Evolutionary conservation across 441 rosid genomes (phyloP).

Genomic region (Macaranga tanarius): DNA sequence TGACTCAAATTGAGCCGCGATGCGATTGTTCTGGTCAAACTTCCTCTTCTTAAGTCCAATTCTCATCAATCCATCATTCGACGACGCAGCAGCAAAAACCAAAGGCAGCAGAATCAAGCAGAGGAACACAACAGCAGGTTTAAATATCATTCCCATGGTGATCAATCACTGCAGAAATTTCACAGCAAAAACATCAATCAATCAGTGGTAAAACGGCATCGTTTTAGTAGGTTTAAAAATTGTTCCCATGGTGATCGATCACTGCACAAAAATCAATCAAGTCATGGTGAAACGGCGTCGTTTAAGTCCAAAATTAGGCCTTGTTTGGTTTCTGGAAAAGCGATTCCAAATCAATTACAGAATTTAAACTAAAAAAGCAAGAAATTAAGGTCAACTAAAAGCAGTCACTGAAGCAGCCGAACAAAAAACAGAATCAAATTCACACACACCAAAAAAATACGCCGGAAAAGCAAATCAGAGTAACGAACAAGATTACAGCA

Average conservation of each 20-base stretch:
- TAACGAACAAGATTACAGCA: too few species aligned
- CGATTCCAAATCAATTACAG: not conserved
- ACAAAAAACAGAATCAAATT: too few species aligned
- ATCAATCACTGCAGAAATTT: slow-evolving; percentile 26
- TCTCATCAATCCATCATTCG: slow-evolving; percentile 49
- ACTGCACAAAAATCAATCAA: slow-evolving; percentile 16
- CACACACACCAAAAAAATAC: too few species aligned
- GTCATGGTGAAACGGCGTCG: too few species aligned
- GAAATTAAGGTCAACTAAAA: too few species aligned
- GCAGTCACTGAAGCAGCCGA: too few species aligned
- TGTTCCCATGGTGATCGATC: slow-evolving; percentile 48
- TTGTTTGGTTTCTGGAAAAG: not conserved
- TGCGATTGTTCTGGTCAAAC: slow-evolving; percentile 46
- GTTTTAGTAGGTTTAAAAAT: slow-evolving; percentile 21
- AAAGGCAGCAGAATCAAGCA: slow-evolving; percentile 44
- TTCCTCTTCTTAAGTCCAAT: slow-evolving; percentile 68
- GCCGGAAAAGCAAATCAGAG: too few species aligned
- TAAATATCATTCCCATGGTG: slow-evolving; percentile 45
- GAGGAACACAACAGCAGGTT: slow-evolving; percentile 39
- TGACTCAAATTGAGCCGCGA: slow-evolving; percentile 48
- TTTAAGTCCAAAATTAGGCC: not conserved
- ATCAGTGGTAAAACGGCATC: too few species aligned
- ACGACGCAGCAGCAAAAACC: slow-evolving; percentile 38
- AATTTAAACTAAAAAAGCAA: not conserved
- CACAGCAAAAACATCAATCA: not conserved